Base-by-base conservation (phyloP, 495 filamentous ascomycete genomes). In the Podospora australis region DNA sequence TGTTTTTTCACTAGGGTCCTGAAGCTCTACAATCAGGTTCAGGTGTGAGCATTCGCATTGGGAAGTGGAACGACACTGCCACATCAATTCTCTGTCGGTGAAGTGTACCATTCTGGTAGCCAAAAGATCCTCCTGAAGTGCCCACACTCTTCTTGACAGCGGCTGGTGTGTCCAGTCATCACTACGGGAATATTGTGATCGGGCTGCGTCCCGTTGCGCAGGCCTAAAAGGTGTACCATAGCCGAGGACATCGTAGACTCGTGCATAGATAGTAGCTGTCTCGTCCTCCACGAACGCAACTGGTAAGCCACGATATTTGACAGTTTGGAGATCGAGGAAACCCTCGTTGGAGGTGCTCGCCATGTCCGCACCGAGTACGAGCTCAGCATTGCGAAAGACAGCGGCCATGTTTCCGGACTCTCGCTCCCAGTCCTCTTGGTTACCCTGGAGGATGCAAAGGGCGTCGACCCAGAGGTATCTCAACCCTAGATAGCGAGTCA, bases 401-500 rank as follows among this genome's bases (percentile, higher is more conserved):
- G 26, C 46, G 4, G 46, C 46, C 35, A 48, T 48, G 1, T 19
- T 16, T 14, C 16, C 16, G 14, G 23, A 40, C 23, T 48, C 46
- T 3, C 11, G 46, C 16, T 48, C 35, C 46, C 46, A 40, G 36
- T 48, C 46, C 6, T 6, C 36, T 2, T 20, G 4, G 17, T 41
- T 25, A 13, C 26, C 25, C 41, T 60, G 60, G 23, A 57, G 20
- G 39, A 63, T 60, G 47, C 60, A 63, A n/a, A n/a, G n/a, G n/a
- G n/a, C n/a, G n/a, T n/a, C n/a, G n/a, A n/a, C n/a, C n/a, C n/a
- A n/a, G n/a, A 59, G 25, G 38, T 59, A 62, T 1, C 50, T 26
- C 10, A 49, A 19, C 4, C 46, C 49, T 3, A 60, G 45, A 3
- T 29, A 16, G 14, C 46, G 35, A 7, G 56, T 52, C 2, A 59